These are phyloP conservation scores for Trypanosoma avium DNA, from an alignment of 208 protist genomes.

Conservation along the genomic window DNA sequence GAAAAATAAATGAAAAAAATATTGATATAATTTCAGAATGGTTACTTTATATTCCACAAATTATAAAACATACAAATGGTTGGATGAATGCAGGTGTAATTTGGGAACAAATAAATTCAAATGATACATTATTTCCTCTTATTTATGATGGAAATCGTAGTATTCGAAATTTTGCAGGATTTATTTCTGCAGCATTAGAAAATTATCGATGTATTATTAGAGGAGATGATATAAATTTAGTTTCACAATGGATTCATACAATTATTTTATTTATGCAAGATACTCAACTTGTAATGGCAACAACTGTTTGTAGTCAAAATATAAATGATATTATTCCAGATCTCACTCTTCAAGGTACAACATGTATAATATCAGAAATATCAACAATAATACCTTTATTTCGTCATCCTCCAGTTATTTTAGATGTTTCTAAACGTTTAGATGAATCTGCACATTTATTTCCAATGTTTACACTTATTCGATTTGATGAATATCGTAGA, in stretches of 20 bases:
- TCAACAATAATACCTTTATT: conserved; percentile 1
- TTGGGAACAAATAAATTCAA: neutral
- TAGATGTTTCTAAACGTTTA: conserved; percentile 2
- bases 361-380: neutral
- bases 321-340: neutral
- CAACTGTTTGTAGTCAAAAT: neutral
- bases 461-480: conserved; percentile 4
- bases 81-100: conserved; percentile 7
- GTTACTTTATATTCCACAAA: neutral
- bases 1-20: no score
- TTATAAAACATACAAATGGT: neutral
- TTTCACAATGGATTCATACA: conserved; percentile 7
- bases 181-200: conserved; percentile 8
- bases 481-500: conserved; percentile 6
- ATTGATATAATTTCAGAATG: neutral
- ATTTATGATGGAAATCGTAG: neutral
- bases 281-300: neutral
- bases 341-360: conserved; percentile 11
- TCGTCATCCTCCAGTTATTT: neutral
- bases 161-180: neutral
- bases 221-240: neutral
- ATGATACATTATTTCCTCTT: neutral
- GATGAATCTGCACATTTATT: conserved; percentile 11
- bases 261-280: conserved; percentile 10
- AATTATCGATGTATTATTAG: conserved; percentile 11